These are phyloP conservation scores for Pseudopithomyces maydicus DNA, from an alignment of 2,329 filamentous ascomycete species.

Conservation along the genomic window DNA sequence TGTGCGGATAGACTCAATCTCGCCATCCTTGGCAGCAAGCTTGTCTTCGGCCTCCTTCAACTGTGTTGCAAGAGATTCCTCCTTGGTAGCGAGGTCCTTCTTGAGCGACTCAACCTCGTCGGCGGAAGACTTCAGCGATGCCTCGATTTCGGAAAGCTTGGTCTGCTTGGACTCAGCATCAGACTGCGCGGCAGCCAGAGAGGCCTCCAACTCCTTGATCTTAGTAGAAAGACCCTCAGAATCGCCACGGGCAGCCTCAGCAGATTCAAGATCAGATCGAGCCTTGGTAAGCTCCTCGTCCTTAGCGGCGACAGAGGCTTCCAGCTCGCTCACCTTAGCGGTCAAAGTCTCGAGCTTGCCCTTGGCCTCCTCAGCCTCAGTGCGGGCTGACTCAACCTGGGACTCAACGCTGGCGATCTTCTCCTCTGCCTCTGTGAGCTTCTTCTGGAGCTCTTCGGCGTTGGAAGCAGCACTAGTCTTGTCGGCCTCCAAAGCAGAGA, in stretches of 20 bases:
- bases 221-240: slow-evolving; percentile 29
- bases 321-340: slow-evolving; percentile 31
- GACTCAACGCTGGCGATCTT: slow-evolving; percentile 14
- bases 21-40: slow-evolving; percentile 5
- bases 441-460: slow-evolving; percentile 10
- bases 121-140: neutral
- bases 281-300: slow-evolving; percentile 25
- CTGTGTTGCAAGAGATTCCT: slow-evolving; percentile 2
- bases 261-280: slow-evolving; percentile 13
- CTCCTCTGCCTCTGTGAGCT: slow-evolving; percentile 15
- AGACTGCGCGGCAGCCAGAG: slow-evolving; percentile 16
- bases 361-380: slow-evolving; percentile 20
- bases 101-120: slow-evolving; percentile 14
- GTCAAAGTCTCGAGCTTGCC: slow-evolving; percentile 11
- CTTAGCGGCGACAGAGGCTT: slow-evolving; percentile 25
- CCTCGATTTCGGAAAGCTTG: slow-evolving; percentile 1
- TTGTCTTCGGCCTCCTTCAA: slow-evolving; percentile 1
- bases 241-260: slow-evolving; percentile 58
- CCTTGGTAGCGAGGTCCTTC: slow-evolving; percentile 13
- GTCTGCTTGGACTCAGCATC: slow-evolving; percentile 10
- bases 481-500: slow-evolving; percentile 1
- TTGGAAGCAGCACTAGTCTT: neutral
- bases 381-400: slow-evolving; percentile 16
- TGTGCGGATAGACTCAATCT: slow-evolving; percentile 12
- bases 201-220: slow-evolving; percentile 32